These are phyloP conservation scores for Aegilops bicornis DNA, from an alignment of 176 grass and related monocot species.

Conservation along the genomic window DNA sequence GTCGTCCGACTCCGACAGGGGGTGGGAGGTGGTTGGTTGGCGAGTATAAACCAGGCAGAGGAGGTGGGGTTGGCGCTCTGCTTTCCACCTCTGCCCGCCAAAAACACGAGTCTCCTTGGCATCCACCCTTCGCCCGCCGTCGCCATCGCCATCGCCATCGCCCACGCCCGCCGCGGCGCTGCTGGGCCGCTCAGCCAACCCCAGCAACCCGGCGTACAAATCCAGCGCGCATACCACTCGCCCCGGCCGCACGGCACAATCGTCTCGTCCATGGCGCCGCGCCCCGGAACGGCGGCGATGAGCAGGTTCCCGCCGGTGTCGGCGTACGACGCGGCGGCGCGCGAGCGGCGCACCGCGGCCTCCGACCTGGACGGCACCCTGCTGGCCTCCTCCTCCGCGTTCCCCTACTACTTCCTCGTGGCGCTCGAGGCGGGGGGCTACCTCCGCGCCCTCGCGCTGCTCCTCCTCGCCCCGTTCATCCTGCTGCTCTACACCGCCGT, in stretches of 20 bases:
- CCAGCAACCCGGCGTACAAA: not conserved
- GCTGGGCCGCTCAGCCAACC: not conserved
- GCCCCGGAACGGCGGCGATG: not conserved
- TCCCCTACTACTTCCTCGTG: conserved; percentile 95
- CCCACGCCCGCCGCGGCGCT: not conserved
- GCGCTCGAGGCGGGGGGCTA: conserved; percentile 64
- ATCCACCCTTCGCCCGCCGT: not conserved
- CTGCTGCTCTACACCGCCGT: conserved; percentile 65
- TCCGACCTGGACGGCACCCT: conserved; percentile 89
- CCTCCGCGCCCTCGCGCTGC: conserved; percentile 52
- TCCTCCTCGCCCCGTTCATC: conserved; percentile 47
- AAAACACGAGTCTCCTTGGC: not conserved
- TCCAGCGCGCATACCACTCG: not conserved
- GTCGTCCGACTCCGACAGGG: no score
- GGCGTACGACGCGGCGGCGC: conserved; percentile 1
- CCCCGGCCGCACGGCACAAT: not conserved
- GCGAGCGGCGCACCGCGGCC: conserved; percentile 24
- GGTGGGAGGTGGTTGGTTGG: no score
- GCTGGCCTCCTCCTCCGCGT: conserved; percentile 65
- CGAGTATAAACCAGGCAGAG: no score
- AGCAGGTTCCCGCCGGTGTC: conserved; percentile 52
- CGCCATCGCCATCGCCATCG: not conserved
- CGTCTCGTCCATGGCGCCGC: not conserved
- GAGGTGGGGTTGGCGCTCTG: no score
- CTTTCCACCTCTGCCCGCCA: not conserved